These are phyloP conservation scores for Millerozyma miso DNA, from an alignment of 805 yeast species.

Conservation along the genomic window DNA sequence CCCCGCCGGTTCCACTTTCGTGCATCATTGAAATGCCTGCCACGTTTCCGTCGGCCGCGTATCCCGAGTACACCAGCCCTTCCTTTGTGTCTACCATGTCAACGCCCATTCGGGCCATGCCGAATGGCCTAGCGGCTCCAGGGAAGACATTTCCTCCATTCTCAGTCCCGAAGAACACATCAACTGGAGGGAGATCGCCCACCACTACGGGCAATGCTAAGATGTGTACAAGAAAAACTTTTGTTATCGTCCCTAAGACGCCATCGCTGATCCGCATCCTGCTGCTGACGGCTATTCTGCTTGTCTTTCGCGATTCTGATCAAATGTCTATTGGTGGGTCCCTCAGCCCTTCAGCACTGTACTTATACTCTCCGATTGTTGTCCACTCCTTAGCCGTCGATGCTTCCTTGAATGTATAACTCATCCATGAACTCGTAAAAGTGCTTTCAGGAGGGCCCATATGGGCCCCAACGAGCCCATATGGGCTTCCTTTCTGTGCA, in stretches of 20 bases:
- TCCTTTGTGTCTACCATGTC: constrained; percentile 18
- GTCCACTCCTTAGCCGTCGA: too few relatives aligned
- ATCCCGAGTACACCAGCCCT: constrained; percentile 32
- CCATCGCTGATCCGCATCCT: not conserved
- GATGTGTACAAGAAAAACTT: not conserved
- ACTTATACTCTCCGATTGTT: too few relatives aligned
- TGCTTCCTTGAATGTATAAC: too few relatives aligned
- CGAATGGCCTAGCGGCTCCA: constrained; percentile 32
- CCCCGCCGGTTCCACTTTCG: constrained; percentile 38
- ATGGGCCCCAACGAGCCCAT: not conserved
- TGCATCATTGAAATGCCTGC: constrained; percentile 35
- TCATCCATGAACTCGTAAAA: too few relatives aligned
- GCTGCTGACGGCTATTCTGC: too few relatives aligned
- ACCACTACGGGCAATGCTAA: not conserved
- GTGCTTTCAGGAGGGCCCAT: too few relatives aligned
- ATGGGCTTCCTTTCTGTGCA: not conserved
- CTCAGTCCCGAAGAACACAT: constrained; percentile 31
- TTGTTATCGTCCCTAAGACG: not conserved
- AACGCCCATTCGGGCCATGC: constrained; percentile 34
- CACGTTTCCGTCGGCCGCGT: constrained; percentile 25
- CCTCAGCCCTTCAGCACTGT: too few relatives aligned
- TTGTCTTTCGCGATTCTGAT: too few relatives aligned
- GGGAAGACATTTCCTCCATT: constrained; percentile 34
- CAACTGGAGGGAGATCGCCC: constrained; percentile 9
- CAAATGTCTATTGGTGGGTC: too few relatives aligned